phyloP scores from a whole-genome alignment of 1,139 yeast genomes.

The Kodamaea plutei region DNA sequence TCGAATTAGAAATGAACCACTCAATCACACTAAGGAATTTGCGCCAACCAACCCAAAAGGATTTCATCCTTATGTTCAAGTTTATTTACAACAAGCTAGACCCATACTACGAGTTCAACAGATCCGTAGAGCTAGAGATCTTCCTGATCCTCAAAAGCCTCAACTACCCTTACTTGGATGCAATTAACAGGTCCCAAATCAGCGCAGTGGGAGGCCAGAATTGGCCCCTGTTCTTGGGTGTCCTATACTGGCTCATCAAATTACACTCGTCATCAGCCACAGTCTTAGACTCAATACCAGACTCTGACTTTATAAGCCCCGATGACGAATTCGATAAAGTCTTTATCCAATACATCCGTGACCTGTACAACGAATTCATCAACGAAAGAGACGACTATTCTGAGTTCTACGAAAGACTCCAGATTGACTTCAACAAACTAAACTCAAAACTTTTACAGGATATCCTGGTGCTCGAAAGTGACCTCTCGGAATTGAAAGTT shows the following conservation, averaged over 20 bases:
- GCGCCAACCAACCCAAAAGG: constrained; percentile 82
- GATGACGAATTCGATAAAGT: constrained; percentile 51
- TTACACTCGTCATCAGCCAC: constrained; percentile 45
- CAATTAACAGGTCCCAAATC: constrained; percentile 77
- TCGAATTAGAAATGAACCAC: constrained; percentile 71
- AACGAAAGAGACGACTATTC: constrained; percentile 60
- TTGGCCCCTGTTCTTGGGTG: constrained; percentile 82
- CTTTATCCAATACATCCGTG: constrained; percentile 62
- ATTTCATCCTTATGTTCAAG: constrained; percentile 72
- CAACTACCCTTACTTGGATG: constrained; percentile 77
- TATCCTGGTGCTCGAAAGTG: constrained; percentile 39
- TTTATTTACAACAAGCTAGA: constrained; percentile 75
- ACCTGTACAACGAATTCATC: constrained; percentile 65
- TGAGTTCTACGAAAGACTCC: constrained; percentile 53
- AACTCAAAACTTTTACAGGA: constrained; percentile 34
- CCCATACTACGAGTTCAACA: constrained; percentile 70
- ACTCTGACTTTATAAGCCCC: constrained; percentile 24
- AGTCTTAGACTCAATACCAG: constrained; percentile 24
- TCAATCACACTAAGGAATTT: constrained; percentile 63
- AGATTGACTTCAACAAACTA: constrained; percentile 43
- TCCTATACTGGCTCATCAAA: constrained; percentile 75
- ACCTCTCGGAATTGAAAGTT: constrained; percentile 37
- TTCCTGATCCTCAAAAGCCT: constrained; percentile 60
- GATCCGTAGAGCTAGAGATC: constrained; percentile 73
- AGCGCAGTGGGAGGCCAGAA: constrained; percentile 90